Evolutionary conservation across 192 early-diverging fungal species (phyloP).

Genomic region (Hyaloraphidium curvatum): DNA sequence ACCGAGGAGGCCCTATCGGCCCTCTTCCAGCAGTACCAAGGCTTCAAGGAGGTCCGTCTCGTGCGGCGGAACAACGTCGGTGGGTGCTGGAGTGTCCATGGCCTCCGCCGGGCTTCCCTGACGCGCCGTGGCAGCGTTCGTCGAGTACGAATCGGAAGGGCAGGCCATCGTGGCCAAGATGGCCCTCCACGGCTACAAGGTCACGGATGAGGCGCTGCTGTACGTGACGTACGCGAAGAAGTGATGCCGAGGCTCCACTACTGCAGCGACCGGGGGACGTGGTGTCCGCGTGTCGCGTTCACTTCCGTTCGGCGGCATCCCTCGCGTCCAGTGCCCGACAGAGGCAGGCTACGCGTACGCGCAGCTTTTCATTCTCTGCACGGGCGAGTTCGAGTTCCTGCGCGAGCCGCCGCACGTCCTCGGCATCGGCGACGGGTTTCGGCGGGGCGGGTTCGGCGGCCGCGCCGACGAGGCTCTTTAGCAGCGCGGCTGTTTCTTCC

Average conservation of each 20-base stretch:
- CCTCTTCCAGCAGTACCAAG: constrained; percentile 66
- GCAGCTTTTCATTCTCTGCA: no score
- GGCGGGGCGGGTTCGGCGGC: no score
- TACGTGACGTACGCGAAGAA: constrained; percentile 75
- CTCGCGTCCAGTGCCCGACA: no score
- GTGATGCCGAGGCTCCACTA: constrained; percentile 16
- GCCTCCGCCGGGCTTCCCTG: not conserved
- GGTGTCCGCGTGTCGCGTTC: no score
- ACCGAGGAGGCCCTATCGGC: constrained; percentile 35
- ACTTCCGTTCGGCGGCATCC: no score
- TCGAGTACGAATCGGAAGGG: constrained; percentile 78
- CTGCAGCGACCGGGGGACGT: no score
- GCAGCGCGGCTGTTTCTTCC: no score
- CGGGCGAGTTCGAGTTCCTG: no score
- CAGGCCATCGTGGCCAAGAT: constrained; percentile 63
- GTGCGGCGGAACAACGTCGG: constrained; percentile 61
- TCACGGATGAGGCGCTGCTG: constrained; percentile 45
- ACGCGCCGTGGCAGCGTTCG: constrained; percentile 46
- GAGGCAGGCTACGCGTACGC: no score
- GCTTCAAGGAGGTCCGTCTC: constrained; percentile 90
- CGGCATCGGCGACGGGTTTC: no score
- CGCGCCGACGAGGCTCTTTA: no score
- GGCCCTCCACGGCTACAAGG: constrained; percentile 38
- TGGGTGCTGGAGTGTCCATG: not conserved
- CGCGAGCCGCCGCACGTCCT: no score